Base-by-base conservation (phyloP, 2,329 filamentous ascomycete species). In the Pseudogymnoascus sp. region DNA sequence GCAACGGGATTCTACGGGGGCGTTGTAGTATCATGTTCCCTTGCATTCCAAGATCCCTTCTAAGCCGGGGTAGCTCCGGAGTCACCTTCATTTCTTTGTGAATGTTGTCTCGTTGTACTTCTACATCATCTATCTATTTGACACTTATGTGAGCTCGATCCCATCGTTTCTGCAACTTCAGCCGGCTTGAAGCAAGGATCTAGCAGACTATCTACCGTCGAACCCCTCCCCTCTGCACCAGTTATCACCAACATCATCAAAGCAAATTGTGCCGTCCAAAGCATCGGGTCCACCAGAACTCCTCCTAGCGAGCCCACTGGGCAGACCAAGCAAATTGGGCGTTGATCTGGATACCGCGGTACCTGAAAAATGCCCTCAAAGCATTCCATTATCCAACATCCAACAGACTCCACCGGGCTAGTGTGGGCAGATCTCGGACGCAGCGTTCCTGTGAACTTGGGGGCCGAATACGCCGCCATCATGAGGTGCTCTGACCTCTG, bases 371-470 rank as follows among this genome's bases (percentile, higher is more conserved):
- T 28, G 14, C 25, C 11, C 46, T 53, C 46, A 53, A 31, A 53
- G 46, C 46, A 31, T 53, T 31, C 23, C 25, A 53, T 53, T 46
- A 53, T 53, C 46, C 46, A 53, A 53, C 46, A 53, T 53, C 46
- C 46, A 53, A 53, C 46, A 53, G 23, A 53, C 46, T 53, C 46
- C 46, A 53, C 46, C 25, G 25, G 46, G 46, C n/a, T 53, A 53
- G 46, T 53, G 46, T 53, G 46, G 6, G 46, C 46, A 53, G 46
- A 53, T 53, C 46, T 53, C 46, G 14, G 23, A 5, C 8, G n/a
- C 25, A 31, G 46, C 14, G 25, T 53, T 31, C 14, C 14, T 31
- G 46, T 53, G 46, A 4, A 53, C 3, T 53, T 53, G 46, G 46
- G 46, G 46, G 46, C 46, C 23, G n/a, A 31, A 31, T 53, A 1